phyloP scores from a whole-genome alignment of 371 early-diverging fungal species.

The Quaeritorhiza haematococci region DNA sequence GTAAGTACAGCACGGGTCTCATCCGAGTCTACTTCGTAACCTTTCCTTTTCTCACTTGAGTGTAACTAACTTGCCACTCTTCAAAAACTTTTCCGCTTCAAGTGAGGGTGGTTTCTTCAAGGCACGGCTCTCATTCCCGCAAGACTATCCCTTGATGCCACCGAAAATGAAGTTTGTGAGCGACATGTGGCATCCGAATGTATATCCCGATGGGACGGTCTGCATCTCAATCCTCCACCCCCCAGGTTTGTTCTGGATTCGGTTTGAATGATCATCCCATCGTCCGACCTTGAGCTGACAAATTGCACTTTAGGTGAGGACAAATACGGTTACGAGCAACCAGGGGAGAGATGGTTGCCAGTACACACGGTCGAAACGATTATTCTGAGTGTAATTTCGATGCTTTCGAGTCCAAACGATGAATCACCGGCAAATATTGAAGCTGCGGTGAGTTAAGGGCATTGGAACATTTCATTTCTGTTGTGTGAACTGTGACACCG shows the following conservation, averaged over 20 bases:
- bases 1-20: constrained; percentile 12
- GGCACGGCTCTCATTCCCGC: constrained; percentile 78
- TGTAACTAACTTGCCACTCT: too few relatives aligned
- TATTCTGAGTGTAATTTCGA: constrained; percentile 76
- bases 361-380: constrained; percentile 94
- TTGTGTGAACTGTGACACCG: too few relatives aligned
- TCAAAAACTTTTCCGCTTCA: constrained; percentile 15
- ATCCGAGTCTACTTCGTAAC: background rate
- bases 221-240: constrained; percentile 85
- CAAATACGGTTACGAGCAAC: constrained; percentile 86
- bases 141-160: constrained; percentile 72
- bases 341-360: constrained; percentile 89
- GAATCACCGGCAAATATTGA: constrained; percentile 90
- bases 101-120: constrained; percentile 89
- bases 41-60: background rate
- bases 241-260: constrained; percentile 45
- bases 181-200: constrained; percentile 77
- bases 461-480: background rate
- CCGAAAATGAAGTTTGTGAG: constrained; percentile 78
- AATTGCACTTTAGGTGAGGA: constrained; percentile 50
- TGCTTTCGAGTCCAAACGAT: constrained; percentile 90
- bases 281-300: background rate
- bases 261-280: background rate
- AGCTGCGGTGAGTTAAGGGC: constrained; percentile 63
- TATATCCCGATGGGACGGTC: constrained; percentile 78